A percentile compares a stretch with the other conserved stretches of the same genome.
These are phyloP conservation scores for Luffa acutangula DNA, from an alignment of 306 rosid species.

Conservation along the genomic window DNA sequence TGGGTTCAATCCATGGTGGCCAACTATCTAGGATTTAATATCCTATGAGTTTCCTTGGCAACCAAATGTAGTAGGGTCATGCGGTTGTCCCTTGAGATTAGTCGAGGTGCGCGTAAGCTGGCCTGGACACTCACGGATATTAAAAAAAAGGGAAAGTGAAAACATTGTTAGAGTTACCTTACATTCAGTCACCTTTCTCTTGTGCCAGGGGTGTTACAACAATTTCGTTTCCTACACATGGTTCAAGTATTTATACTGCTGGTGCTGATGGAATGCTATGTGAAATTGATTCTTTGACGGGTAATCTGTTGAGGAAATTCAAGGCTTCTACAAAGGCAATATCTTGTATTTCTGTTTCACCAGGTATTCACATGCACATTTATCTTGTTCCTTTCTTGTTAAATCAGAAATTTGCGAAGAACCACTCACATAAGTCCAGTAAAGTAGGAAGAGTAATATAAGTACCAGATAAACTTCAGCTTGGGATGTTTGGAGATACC, in stretches of 20 bases:
- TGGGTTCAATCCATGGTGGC: no score
- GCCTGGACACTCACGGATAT: no score
- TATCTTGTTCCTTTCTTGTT: conserved; percentile 10
- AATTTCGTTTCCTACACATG: conserved; percentile 51
- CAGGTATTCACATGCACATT: conserved; percentile 32
- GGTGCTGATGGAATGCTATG: conserved; percentile 89
- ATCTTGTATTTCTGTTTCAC: conserved; percentile 64
- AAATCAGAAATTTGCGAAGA: background rate
- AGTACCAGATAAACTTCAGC: no score
- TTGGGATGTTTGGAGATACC: no score
- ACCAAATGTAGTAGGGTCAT: no score
- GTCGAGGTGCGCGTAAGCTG: no score
- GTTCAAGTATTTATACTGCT: conserved; percentile 47
- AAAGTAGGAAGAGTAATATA: no score
- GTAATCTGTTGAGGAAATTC: conserved; percentile 67
- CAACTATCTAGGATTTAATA: no score
- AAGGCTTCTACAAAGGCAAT: conserved; percentile 77
- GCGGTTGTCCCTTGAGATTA: no score
- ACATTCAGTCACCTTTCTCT: background rate
- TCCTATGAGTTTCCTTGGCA: no score
- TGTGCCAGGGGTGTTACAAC: conserved; percentile 74
- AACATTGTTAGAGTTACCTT: background rate
- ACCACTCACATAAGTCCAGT: no score
- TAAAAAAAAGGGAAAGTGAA: background rate
- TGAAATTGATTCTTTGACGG: conserved; percentile 48